phyloP scores from a whole-genome alignment of 164 flowering plant genomes.

The Santalum album region DNA sequence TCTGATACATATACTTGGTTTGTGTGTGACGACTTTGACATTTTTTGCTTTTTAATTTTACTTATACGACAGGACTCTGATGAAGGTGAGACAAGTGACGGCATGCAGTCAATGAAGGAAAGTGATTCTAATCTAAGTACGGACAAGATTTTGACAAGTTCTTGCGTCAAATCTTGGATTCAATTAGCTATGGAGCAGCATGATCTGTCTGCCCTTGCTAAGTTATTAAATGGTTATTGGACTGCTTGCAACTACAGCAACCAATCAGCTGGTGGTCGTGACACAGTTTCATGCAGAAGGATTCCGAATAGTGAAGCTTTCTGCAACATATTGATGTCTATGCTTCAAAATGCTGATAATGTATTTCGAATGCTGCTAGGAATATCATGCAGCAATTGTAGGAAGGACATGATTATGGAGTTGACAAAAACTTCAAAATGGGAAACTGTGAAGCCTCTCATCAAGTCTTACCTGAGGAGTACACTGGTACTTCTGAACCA shows the following conservation, averaged over 20 bases:
- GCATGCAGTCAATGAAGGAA: conserved; percentile 14
- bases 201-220: conserved; percentile 38
- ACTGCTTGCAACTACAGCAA: conserved; percentile 69
- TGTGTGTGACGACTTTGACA: background rate
- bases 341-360: conserved; percentile 59
- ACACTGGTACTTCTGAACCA: conserved; percentile 62
- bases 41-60: background rate
- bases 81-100: conserved; percentile 41
- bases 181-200: conserved; percentile 38
- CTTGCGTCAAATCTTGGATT: conserved; percentile 42
- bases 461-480: conserved; percentile 82
- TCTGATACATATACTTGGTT: background rate
- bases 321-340: conserved; percentile 42
- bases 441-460: conserved; percentile 52
- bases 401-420: conserved; percentile 40
- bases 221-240: conserved; percentile 68
- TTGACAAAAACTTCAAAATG: conserved; percentile 52
- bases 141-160: conserved; percentile 29
- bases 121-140: conserved; percentile 10
- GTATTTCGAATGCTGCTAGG: conserved; percentile 48
- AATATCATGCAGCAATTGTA: conserved; percentile 38
- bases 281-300: conserved; percentile 13
- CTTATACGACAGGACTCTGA: conserved; percentile 41
- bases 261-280: conserved; percentile 24
- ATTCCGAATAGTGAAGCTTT: conserved; percentile 40